Base-by-base conservation (phyloP, 345 rosid genomes). In the Abelmoschus esculentus region DNA sequence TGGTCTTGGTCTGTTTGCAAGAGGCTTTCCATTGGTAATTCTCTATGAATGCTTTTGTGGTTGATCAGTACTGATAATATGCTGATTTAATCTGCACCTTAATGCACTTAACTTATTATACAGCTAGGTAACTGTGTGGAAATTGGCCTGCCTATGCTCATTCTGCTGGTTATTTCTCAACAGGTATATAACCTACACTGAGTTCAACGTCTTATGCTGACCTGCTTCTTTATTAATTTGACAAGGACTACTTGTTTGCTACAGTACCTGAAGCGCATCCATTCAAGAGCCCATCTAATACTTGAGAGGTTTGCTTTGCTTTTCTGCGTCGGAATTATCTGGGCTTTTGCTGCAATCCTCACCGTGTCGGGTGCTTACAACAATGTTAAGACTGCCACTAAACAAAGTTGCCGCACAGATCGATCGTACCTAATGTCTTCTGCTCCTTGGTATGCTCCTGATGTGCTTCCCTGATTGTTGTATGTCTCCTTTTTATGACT, bases 291-390 rank as follows among this genome's bases (percentile, higher is more conserved):
- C 10, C 75, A 73, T 61, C 54, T 65, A 14, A 59, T 84, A 65
- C 83, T 89, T 60, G 98, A 91, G 87, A 87, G 90, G 83, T 91
- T 85, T 79, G 90, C 92, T 46, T 74, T 95, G 77, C 96, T 95
- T 74, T 17, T 90, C 56, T 95, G 99, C 79, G 52, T 89, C 31
- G 97, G 79, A 54, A 72, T 95, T 79, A 71, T 90, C 13, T 95
- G 99, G 99, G 93, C 88, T 70, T 91, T 90, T 79, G 96, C 99
- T 67, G 96, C 90, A 31, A 90, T 91, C 79, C 96, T 91, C 47
- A 91, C 98, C 52, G 96, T 77, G 61, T 73, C 97, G 53, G 99
- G 99, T 53, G 93, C 98, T 69, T 95, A 95, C 86, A 95, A 91
- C 78, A 85, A 89, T 69, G 96, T 80, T 32, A 70, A 81, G 19